A percentile compares a stretch with the other conserved stretches of the same genome.
Evolutionary conservation across 176 grass and related monocot genomes (phyloP).

Genomic region (Cymbopogon citratus): DNA sequence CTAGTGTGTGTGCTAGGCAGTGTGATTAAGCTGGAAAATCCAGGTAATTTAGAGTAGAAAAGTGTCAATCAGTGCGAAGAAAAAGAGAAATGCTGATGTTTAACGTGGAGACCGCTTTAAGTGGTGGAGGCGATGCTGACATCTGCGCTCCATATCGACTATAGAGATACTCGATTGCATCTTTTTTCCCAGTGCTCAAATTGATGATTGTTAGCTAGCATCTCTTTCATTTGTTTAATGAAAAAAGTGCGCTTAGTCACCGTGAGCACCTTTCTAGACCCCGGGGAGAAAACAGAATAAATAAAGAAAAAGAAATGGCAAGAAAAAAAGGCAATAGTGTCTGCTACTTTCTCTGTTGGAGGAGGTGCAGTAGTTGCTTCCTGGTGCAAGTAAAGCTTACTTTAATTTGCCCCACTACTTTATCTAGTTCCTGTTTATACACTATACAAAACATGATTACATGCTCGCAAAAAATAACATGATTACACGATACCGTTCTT

Average conservation of each 20-base stretch:
- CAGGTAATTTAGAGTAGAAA: background rate
- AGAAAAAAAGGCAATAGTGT: slow-evolving; percentile 5
- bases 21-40: slow-evolving; percentile 2
- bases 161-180: slow-evolving; percentile 27
- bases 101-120: slow-evolving; percentile 29
- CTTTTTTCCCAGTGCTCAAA: slow-evolving; percentile 35
- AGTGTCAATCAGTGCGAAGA: slow-evolving; percentile 9
- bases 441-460: background rate
- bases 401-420: background rate
- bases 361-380: slow-evolving; percentile 3
- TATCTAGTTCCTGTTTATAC: background rate
- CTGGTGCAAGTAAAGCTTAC: slow-evolving; percentile 5
- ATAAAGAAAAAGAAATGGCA: background rate
- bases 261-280: background rate
- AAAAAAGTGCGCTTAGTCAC: slow-evolving; percentile 25
- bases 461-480: too few relatives aligned
- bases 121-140: slow-evolving; percentile 47
- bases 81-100: slow-evolving; percentile 37
- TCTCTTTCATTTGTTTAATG: slow-evolving; percentile 19
- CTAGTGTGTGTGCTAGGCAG: slow-evolving; percentile 1
- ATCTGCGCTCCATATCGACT: slow-evolving; percentile 25
- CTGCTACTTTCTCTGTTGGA: background rate
- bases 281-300: background rate
- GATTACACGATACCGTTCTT: background rate
- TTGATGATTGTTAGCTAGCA: slow-evolving; percentile 21